Conservation (phyloP, 306 rosid genomes). For the Arachis hypogaea region DNA sequence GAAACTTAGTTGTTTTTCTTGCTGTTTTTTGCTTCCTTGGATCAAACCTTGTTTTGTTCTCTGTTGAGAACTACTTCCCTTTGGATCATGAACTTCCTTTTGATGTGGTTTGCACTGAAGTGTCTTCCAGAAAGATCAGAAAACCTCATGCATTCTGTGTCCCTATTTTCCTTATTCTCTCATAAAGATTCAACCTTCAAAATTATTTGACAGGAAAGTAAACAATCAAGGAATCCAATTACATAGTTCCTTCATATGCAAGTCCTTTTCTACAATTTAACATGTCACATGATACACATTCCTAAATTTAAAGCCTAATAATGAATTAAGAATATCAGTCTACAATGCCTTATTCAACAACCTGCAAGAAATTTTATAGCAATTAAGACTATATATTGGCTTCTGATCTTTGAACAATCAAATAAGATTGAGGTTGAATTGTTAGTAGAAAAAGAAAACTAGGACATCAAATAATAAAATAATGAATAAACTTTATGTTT, state of each 20-base stretch:
- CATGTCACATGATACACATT: slow-evolving; percentile 17
- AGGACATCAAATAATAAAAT: background rate
- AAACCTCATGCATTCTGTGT: slow-evolving; percentile 47
- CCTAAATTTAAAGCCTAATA: slow-evolving; percentile 24
- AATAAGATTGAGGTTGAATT: slow-evolving; percentile 35
- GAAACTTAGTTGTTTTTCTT: slow-evolving; percentile 39
- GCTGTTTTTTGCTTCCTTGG: slow-evolving; percentile 44
- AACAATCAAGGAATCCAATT: slow-evolving; percentile 36
- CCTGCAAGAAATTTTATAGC: slow-evolving; percentile 9
- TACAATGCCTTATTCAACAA: slow-evolving; percentile 20
- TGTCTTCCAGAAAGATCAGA: slow-evolving; percentile 50
- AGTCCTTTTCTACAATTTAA: slow-evolving; percentile 35
- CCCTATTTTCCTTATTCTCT: slow-evolving; percentile 14
- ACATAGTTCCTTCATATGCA: slow-evolving; percentile 37
- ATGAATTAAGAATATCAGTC: slow-evolving; percentile 31
- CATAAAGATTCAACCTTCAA: slow-evolving; percentile 21
- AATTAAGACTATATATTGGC: slow-evolving; percentile 23
- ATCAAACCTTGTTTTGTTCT: slow-evolving; percentile 41
- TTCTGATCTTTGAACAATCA: slow-evolving; percentile 34
- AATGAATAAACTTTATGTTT: slow-evolving; percentile 13
- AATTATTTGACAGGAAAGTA: slow-evolving; percentile 31
- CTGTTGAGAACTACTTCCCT: slow-evolving; percentile 23
- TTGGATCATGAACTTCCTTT: slow-evolving; percentile 58
- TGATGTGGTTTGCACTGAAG: slow-evolving; percentile 49
- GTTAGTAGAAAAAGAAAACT: slow-evolving; percentile 28